A percentile compares a stretch with the other conserved stretches of the same genome.
Evolutionary conservation across 306 rosid species (phyloP).

Genomic region (Sicyos baderoa): DNA sequence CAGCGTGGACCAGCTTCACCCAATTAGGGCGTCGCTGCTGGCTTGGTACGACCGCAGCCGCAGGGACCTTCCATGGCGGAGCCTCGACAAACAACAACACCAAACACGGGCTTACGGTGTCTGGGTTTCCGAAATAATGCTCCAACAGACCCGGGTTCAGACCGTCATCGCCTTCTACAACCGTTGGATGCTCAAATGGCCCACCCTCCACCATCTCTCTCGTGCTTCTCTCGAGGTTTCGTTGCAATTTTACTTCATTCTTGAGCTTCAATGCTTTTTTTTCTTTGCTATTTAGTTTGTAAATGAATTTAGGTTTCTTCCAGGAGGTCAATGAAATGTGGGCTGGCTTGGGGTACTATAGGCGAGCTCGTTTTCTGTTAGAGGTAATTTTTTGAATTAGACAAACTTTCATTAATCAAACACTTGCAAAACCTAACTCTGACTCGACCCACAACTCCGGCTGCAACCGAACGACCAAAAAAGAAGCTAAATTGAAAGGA

Average conservation of each 20-base stretch:
- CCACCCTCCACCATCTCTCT: slow-evolving; percentile 60
- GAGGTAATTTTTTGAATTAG: slow-evolving; percentile 41
- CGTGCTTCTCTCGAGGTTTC: slow-evolving; percentile 70
- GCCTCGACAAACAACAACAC: slow-evolving; percentile 22
- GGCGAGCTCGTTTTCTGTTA: slow-evolving; percentile 80
- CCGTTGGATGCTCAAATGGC: slow-evolving; percentile 84
- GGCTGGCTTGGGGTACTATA: slow-evolving; percentile 95
- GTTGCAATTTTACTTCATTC: neutral
- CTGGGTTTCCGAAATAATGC: slow-evolving; percentile 91
- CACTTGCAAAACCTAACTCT: too few relatives aligned
- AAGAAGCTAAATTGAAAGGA: too few relatives aligned
- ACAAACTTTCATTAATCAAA: too few relatives aligned
- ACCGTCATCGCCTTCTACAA: slow-evolving; percentile 61
- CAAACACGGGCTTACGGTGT: slow-evolving; percentile 62
- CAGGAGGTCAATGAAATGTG: slow-evolving; percentile 94
- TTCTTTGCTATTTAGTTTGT: neutral
- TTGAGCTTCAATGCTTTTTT: neutral
- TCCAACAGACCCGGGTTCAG: slow-evolving; percentile 85
- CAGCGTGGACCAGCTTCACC: slow-evolving; percentile 36
- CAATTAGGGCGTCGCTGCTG: slow-evolving; percentile 43
- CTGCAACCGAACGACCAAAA: too few relatives aligned
- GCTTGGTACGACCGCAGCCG: slow-evolving; percentile 64
- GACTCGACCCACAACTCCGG: too few relatives aligned
- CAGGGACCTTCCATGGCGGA: slow-evolving; percentile 85
- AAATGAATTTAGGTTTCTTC: neutral